These are phyloP conservation scores for Hyaloperonospora brassicae DNA, from an alignment of 352 stramenopile genomes.

Conservation along the genomic window DNA sequence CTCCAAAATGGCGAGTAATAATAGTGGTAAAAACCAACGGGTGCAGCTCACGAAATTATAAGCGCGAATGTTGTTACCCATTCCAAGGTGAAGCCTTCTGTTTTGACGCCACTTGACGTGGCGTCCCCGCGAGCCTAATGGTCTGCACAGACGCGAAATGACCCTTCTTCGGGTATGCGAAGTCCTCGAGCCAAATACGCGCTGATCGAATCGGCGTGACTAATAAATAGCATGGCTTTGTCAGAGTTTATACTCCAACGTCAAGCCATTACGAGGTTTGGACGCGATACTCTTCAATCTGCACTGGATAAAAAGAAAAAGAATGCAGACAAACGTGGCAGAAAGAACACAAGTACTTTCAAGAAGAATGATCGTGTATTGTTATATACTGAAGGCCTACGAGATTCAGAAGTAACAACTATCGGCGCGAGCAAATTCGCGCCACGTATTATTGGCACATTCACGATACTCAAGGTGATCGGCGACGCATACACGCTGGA, in stretches of 20 bases:
- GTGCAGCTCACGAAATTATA: neutral
- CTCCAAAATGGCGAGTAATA: neutral
- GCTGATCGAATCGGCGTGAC: neutral
- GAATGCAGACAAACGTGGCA: slow-evolving; percentile 3
- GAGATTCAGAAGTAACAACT: neutral
- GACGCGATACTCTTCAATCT: neutral
- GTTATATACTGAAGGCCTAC: neutral
- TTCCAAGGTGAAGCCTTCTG: neutral
- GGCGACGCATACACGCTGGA: slow-evolving; percentile 2
- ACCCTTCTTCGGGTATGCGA: neutral
- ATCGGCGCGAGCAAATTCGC: neutral
- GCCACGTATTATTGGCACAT: neutral
- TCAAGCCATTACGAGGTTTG: neutral
- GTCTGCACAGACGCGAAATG: neutral
- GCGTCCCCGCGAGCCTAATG: neutral
- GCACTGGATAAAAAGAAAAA: neutral
- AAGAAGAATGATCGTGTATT: neutral
- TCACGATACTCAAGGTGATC: neutral
- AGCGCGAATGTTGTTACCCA: neutral
- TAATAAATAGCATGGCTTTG: neutral
- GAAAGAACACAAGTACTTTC: neutral
- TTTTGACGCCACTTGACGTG: neutral
- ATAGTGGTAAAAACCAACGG: neutral
- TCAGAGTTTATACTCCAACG: neutral
- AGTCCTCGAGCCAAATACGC: neutral